These are phyloP conservation scores for Graphiopsis chlorocephala DNA, from an alignment of 2,329 filamentous ascomycete species.

Conservation along the genomic window DNA sequence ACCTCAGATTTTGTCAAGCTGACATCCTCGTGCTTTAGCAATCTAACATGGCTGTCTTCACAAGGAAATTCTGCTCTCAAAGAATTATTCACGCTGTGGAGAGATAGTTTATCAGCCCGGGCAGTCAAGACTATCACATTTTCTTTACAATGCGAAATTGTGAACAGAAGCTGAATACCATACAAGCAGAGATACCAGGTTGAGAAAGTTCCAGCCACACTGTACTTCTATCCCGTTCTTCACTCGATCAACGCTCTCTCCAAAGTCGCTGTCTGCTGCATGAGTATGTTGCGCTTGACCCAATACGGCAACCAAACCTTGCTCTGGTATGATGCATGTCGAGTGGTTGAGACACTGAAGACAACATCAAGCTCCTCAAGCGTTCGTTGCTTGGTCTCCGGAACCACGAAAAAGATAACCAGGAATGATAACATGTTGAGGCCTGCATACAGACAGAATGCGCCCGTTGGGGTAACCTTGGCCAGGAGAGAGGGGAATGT, in stretches of 20 bases:
- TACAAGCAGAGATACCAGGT: neutral
- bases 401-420: conserved; percentile 43
- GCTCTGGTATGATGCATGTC: conserved; percentile 32
- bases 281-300: conserved; percentile 27
- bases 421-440: conserved; percentile 54
- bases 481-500: conserved; percentile 42
- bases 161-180: neutral
- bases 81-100: too few relatives aligned
- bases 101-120: too few relatives aligned
- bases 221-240: neutral
- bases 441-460: conserved; percentile 54
- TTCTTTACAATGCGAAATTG: neutral
- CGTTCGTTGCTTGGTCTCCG: conserved; percentile 46
- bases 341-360: conserved; percentile 48
- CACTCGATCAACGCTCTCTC: neutral
- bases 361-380: conserved; percentile 49
- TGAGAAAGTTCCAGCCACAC: neutral
- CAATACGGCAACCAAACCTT: conserved; percentile 46
- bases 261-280: neutral
- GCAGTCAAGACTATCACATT: neutral
- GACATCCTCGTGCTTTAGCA: neutral
- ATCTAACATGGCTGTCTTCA: neutral
- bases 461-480: conserved; percentile 48
- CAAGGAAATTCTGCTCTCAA: neutral
- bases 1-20: too few relatives aligned